Base-by-base conservation (phyloP, 495 filamentous ascomycete genomes). In the Cercophora samala region DNA sequence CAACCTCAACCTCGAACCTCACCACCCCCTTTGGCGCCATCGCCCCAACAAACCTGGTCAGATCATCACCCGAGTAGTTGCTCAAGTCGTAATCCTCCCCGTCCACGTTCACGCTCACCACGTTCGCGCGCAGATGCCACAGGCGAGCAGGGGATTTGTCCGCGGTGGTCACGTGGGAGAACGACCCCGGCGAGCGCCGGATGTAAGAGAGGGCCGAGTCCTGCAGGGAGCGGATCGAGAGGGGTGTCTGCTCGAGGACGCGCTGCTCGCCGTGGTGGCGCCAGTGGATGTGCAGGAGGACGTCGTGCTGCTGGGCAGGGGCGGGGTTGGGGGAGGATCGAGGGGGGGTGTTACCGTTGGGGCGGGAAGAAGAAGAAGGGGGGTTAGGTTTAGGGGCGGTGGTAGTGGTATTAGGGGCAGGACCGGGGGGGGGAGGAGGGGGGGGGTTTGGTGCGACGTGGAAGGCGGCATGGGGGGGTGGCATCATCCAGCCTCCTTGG, bases 1-100 rank as follows among this genome's bases (percentile, higher is more conserved):
- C 46, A 1, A 80, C 73, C 58, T 77, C 73, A 11, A 80, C 63
- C 69, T 80, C 78, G 58, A 80, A 78, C 59, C 63, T 54, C 17
- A 71, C 70, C 22, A 80, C 67, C 37, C 37, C 64, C 29, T 65
- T 62, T 8, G 60, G n/a, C 61, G 2, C n/a, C 64, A 17, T 59
- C 63, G 55, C 9, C 25, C 2, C 24, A 13, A 32, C 19, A 56
- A 78, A 51, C 22, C 65, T 55, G 3, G 68, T 55, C 22, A 80
- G 37, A 63, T 77, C 74, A n/a, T 74, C 72, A 21, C 69, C 73
- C 6, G 37, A 52, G 53, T 72, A 76, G 55, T 65, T 65, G 6
- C 63, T 70, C 69, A 81, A 66, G 19, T 80, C 78, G 54, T 77
- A 80, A 21, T 58, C 63, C 63, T 74, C 76, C 18, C 69, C 72